Conservation (phyloP, 2,329 filamentous ascomycete species). For the Dactylonectria macrodidyma region DNA sequence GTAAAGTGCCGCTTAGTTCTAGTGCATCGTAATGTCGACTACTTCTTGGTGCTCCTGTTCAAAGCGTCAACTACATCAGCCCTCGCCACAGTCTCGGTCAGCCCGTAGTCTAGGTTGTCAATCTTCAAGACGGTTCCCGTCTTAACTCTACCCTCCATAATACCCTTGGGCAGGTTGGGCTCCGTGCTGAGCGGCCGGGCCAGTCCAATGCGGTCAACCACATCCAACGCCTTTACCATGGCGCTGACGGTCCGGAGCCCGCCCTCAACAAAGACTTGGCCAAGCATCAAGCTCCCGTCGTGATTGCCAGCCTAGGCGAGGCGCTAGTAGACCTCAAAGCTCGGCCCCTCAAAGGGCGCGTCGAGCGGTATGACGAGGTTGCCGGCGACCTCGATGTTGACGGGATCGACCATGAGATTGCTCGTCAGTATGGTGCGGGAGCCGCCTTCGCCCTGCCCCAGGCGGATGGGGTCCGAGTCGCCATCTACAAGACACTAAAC, state of each 20-base stretch:
- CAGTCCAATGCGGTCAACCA: slow-evolving; percentile 73
- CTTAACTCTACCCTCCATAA: neutral
- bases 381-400: slow-evolving; percentile 69
- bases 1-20: neutral
- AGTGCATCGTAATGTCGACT: neutral
- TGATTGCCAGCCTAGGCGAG: slow-evolving; percentile 69
- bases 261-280: slow-evolving; percentile 73
- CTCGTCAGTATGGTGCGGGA: slow-evolving; percentile 72
- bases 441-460: slow-evolving; percentile 64
- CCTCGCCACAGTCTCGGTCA: neutral
- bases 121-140: slow-evolving; percentile 1
- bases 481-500: neutral
- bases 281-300: slow-evolving; percentile 72
- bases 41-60: neutral
- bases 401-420: slow-evolving; percentile 76
- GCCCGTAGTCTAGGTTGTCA: neutral
- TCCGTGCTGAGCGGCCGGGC: slow-evolving; percentile 52
- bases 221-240: slow-evolving; percentile 71
- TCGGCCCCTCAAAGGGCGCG: slow-evolving; percentile 65
- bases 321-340: slow-evolving; percentile 74
- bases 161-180: slow-evolving; percentile 1
- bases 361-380: slow-evolving; percentile 72
- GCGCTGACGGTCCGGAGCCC: slow-evolving; percentile 68
- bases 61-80: slow-evolving; percentile 2
- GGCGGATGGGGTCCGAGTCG: neutral